phyloP scores from a whole-genome alignment of 306 rosid species.

The barrel medic (Medicago truncatula) region DNA sequence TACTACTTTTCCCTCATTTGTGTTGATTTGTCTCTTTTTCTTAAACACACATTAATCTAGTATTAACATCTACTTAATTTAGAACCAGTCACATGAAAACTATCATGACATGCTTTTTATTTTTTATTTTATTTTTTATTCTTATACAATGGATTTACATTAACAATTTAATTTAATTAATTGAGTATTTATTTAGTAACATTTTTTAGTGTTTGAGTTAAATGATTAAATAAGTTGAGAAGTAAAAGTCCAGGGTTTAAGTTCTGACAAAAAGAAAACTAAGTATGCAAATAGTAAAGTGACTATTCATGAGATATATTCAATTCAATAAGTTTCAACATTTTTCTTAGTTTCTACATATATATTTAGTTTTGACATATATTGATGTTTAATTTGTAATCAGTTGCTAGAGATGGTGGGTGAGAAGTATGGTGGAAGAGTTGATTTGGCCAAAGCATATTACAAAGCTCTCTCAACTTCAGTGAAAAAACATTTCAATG shows the following conservation, averaged over 20 bases:
- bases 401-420: conserved; percentile 88
- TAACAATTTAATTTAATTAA: not conserved
- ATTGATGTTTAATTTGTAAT: not conserved
- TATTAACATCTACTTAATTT: not conserved
- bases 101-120: not conserved
- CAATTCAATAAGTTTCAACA: not conserved
- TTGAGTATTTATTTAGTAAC: not conserved
- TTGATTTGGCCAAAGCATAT: conserved; percentile 87
- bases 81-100: not conserved
- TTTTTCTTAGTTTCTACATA: not conserved
- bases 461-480: conserved; percentile 84
- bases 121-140: too few relatives aligned
- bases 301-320: not conserved
- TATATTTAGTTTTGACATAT: not conserved
- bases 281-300: not conserved
- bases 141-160: not conserved
- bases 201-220: too few relatives aligned
- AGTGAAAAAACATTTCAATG: conserved; percentile 80
- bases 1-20: not conserved
- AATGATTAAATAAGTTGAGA: too few relatives aligned
- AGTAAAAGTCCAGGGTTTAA: too few relatives aligned
- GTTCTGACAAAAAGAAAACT: too few relatives aligned
- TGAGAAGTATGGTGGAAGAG: conserved; percentile 90
- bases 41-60: not conserved
- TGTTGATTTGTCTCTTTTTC: not conserved